Evolutionary conservation across 2,329 filamentous ascomycete species (phyloP).

Genomic region (Penicillium sp.): DNA sequence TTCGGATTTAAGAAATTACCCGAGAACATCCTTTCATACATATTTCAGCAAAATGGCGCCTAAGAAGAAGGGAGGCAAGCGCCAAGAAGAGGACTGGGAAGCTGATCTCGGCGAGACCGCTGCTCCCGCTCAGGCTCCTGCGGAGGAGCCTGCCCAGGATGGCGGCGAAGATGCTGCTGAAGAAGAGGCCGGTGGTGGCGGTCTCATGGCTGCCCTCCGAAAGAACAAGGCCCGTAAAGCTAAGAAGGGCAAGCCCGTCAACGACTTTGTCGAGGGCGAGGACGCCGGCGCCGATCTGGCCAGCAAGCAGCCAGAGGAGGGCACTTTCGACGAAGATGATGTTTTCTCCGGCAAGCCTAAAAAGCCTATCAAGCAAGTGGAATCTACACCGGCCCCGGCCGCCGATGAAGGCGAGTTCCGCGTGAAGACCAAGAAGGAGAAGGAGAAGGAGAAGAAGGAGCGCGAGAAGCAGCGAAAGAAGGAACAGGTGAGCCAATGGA

Average conservation of each 20-base stretch:
- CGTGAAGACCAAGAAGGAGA: constrained; percentile 94
- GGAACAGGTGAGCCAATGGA: constrained; percentile 65
- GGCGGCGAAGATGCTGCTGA: constrained; percentile 46
- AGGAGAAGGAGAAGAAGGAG: constrained; percentile 97
- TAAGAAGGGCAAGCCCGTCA: constrained; percentile 73
- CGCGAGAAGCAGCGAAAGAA: constrained; percentile 97
- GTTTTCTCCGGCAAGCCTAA: constrained; percentile 80
- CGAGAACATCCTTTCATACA: constrained; percentile 3
- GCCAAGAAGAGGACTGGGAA: constrained; percentile 87
- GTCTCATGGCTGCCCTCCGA: constrained; percentile 71
- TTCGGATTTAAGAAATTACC: constrained; percentile 8
- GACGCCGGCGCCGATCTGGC: constrained; percentile 45
- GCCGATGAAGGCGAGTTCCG: constrained; percentile 54
- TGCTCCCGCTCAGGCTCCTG: constrained; percentile 42
- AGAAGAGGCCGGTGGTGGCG: constrained; percentile 56
- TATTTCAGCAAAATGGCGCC: constrained; percentile 62
- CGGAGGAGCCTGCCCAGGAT: constrained; percentile 42
- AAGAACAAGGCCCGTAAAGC: constrained; percentile 83
- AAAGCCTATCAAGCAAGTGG: constrained; percentile 35
- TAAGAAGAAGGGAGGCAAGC: constrained; percentile 92
- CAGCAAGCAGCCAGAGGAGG: constrained; percentile 72
- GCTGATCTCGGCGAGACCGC: constrained; percentile 75
- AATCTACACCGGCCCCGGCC: constrained; percentile 44
- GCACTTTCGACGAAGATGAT: constrained; percentile 73
- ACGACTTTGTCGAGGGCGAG: constrained; percentile 70